These are phyloP conservation scores for Lobosporangium transversale DNA, from an alignment of 192 early-diverging fungal species.

Conservation along the genomic window DNA sequence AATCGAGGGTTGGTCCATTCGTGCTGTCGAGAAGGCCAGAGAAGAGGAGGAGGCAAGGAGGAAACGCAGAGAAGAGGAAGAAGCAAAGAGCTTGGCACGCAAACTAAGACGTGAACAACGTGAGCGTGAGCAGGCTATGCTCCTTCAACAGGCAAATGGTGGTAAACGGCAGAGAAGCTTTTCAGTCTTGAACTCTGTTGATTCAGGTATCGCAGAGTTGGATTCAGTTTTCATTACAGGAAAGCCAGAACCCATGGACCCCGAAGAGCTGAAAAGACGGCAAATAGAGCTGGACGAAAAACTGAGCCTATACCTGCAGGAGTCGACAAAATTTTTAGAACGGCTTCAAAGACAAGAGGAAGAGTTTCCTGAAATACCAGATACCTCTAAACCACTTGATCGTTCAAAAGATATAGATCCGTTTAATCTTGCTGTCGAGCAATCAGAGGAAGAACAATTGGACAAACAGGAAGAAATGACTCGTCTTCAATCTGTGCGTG, in stretches of 20 bases:
- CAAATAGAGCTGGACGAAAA: slow-evolving; percentile 31
- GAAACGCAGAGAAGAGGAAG: slow-evolving; percentile 49
- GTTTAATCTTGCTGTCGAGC: slow-evolving; percentile 19
- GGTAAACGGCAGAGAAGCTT: neutral
- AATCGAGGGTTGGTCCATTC: slow-evolving; percentile 52
- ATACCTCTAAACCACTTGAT: slow-evolving; percentile 17
- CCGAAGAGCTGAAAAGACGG: slow-evolving; percentile 30
- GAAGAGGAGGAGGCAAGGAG: slow-evolving; percentile 46
- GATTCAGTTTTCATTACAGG: neutral
- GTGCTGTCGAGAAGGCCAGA: slow-evolving; percentile 32
- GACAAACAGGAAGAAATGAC: slow-evolving; percentile 13
- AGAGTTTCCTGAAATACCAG: slow-evolving; percentile 37
- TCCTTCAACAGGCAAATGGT: slow-evolving; percentile 12
- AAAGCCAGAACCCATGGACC: slow-evolving; percentile 26
- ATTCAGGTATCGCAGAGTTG: neutral
- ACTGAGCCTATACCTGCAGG: slow-evolving; percentile 10
- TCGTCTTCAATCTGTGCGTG: slow-evolving; percentile 18
- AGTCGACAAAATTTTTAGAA: neutral
- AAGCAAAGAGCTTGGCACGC: slow-evolving; percentile 28
- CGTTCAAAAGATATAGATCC: slow-evolving; percentile 26
- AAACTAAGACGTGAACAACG: slow-evolving; percentile 34
- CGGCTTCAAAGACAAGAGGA: slow-evolving; percentile 20
- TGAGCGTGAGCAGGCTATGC: slow-evolving; percentile 36
- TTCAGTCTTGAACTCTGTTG: neutral
- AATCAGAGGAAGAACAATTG: slow-evolving; percentile 6